These are phyloP conservation scores for Talaromyces thailandensis DNA, from an alignment of 495 filamentous ascomycete species.

Conservation along the genomic window DNA sequence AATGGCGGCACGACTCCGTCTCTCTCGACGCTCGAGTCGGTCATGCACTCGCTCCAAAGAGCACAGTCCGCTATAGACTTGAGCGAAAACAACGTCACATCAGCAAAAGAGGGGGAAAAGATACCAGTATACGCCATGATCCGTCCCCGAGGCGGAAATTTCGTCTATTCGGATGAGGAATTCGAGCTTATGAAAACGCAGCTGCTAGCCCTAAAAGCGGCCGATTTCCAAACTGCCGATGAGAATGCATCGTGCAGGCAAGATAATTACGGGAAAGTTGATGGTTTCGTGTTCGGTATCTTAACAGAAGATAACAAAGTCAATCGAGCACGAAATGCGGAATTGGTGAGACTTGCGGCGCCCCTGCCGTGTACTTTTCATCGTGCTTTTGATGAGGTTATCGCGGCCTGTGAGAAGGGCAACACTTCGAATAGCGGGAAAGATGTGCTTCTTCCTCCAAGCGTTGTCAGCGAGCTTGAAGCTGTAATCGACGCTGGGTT, in stretches of 20 bases:
- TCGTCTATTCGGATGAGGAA: constrained; percentile 28
- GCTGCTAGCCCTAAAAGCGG: constrained; percentile 19
- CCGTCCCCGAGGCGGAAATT: constrained; percentile 31
- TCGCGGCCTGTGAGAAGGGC: constrained; percentile 14
- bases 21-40: constrained; percentile 12
- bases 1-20: constrained; percentile 6
- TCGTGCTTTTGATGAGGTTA: constrained; percentile 40
- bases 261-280: constrained; percentile 13
- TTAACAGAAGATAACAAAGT: constrained; percentile 18
- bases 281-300: constrained; percentile 45
- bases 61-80: constrained; percentile 3
- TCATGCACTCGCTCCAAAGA: neutral
- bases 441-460: neutral
- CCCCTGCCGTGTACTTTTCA: constrained; percentile 44
- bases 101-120: neutral
- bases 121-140: constrained; percentile 42
- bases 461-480: constrained; percentile 9
- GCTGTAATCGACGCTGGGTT: constrained; percentile 35
- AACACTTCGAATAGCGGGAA: neutral
- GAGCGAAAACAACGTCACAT: constrained; percentile 10
- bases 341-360: constrained; percentile 28
- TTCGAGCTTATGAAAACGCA: constrained; percentile 31
- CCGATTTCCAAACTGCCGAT: neutral
- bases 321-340: constrained; percentile 24
- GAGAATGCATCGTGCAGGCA: neutral